These are phyloP conservation scores for Solanum corneliomulleri DNA, from an alignment of 257 asterid genomes.

Conservation along the genomic window DNA sequence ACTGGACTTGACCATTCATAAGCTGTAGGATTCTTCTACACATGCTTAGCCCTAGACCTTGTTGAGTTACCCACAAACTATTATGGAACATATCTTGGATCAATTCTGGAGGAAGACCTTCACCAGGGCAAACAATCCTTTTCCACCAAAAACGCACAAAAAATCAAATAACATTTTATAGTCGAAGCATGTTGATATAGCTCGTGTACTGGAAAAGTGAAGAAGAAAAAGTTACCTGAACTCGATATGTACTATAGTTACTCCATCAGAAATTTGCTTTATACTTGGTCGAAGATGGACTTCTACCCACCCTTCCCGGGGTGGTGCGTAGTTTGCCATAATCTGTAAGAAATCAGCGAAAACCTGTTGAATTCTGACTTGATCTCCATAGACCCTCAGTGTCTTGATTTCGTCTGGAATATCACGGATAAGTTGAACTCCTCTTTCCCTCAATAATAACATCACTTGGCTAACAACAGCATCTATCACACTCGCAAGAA, in stretches of 20 bases:
- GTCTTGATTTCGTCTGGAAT: conserved; percentile 80
- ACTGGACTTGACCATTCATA: conserved; percentile 88
- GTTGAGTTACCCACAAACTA: conserved; percentile 54
- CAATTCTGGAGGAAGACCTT: conserved; percentile 71
- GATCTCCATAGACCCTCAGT: conserved; percentile 61
- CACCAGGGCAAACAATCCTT: conserved; percentile 83
- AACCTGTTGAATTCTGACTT: conserved; percentile 72
- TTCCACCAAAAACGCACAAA: neutral
- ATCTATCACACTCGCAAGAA: conserved; percentile 65
- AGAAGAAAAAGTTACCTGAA: conserved; percentile 36
- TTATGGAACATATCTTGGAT: conserved; percentile 79
- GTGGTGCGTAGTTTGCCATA: conserved; percentile 59
- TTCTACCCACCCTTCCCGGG: conserved; percentile 84
- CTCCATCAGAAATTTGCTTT: conserved; percentile 41
- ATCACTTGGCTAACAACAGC: conserved; percentile 90
- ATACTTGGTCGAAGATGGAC: conserved; percentile 64
- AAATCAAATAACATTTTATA: too few relatives aligned
- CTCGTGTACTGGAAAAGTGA: neutral
- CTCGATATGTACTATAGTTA: conserved; percentile 36
- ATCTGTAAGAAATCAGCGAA: conserved; percentile 58
- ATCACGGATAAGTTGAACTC: conserved; percentile 62
- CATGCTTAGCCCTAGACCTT: conserved; percentile 70
- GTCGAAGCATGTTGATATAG: neutral
- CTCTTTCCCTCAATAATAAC: conserved; percentile 60
- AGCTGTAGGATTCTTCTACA: conserved; percentile 59